Conservation (phyloP, 2,329 filamentous ascomycete species). For the Pseudopyricularia javanii region DNA sequence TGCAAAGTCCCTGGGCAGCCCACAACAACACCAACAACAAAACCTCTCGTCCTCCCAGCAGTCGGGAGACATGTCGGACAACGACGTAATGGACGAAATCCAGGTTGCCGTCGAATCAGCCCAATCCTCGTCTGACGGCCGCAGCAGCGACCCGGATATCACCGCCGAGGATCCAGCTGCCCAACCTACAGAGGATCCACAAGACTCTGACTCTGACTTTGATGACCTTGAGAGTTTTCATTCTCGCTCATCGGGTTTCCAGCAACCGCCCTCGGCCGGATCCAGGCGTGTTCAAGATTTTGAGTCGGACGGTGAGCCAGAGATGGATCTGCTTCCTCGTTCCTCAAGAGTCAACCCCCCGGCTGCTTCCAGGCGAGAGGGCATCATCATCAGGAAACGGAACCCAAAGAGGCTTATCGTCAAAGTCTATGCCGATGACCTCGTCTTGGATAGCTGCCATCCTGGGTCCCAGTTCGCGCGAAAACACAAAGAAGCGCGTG, state of each 20-base stretch:
- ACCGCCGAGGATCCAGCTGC: neutral
- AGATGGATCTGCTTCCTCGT: neutral
- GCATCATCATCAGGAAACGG: neutral
- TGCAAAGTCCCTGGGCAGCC: neutral
- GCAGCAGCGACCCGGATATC: neutral
- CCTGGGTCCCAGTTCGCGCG: neutral
- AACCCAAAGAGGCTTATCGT: neutral
- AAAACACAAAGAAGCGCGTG: neutral
- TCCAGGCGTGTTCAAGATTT: neutral
- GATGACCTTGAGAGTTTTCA: neutral
- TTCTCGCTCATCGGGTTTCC: neutral
- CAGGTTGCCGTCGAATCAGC: slow-evolving; percentile 32
- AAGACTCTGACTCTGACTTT: neutral
- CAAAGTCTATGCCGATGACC: neutral
- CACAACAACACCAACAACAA: neutral
- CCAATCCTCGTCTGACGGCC: neutral
- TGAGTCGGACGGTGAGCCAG: neutral
- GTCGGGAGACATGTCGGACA: slow-evolving; percentile 18
- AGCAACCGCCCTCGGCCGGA: neutral
- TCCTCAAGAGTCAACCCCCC: neutral
- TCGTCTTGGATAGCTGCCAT: neutral
- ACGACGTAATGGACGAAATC: slow-evolving; percentile 44
- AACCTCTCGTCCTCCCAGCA: neutral
- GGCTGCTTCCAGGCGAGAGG: neutral
- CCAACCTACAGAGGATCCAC: neutral